Evolutionary conservation across 352 stramenopile genomes (phyloP), one percentile per base, ranked within the genome.

Genomic region (Plasmopara muralis): DNA sequence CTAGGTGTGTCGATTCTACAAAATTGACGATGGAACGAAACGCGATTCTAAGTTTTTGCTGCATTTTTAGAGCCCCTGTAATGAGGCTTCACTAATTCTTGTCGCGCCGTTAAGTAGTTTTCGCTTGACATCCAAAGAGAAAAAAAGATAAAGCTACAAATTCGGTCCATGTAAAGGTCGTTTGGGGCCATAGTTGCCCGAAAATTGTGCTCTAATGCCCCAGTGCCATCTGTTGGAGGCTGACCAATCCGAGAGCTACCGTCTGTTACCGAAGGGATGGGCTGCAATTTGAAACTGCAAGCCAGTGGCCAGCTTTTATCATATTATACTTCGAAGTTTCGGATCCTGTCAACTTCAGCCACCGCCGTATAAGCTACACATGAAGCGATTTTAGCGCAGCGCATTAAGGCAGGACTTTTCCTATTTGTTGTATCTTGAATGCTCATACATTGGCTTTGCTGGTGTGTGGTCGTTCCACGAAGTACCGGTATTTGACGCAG

Each of bases 261-360:
- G 46, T 50, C 60, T 68, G 60, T 57, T 50, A 54, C 43, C 45
- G 50, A 54, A 60, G 50, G 56, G 20, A 62, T 58, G 40, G 47
- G 55, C 6, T 15, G 6, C 3, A 4, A 20, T 50, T 65, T 58
- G 50, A 61, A 45, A 62, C 16, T 2, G 13, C 47, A 62, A 62
- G 45, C 60, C 31, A 48, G 9, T 35, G 31, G 31, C 31, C 31
- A 35, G 31, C 31, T 35, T 35, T 8, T 35, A 35, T 35, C 31
- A 8, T 35, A 35, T 12, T 35, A 35, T 35, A 35, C 31, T 35
- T 35, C 31, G 31, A 35, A 35, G 31, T 35, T 35, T 34, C 29
- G 47, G n/a, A 41, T n/a, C 16, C 37, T 40, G 47, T 16, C 10
- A 12, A n/a, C 31, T 55, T 41, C 29, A 41, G 28, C 16, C 37